These are phyloP conservation scores for Globisporangium carolinianum DNA, from an alignment of 352 stramenopile species.

Conservation along the genomic window DNA sequence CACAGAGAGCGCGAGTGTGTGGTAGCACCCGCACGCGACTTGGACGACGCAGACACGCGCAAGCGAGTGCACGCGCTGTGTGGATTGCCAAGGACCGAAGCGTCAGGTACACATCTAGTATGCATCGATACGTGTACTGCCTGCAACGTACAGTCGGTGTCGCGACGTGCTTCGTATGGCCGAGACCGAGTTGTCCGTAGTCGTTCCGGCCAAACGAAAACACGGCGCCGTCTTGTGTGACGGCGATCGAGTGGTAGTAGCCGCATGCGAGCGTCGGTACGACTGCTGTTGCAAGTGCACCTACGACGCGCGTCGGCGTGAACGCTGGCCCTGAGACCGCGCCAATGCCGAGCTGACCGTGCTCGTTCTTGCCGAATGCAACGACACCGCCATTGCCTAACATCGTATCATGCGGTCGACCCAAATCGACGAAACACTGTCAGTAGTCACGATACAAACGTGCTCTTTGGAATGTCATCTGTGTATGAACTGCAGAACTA, in stretches of 20 bases:
- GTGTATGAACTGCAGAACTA: too few species aligned
- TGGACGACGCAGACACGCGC: conserved; percentile 51
- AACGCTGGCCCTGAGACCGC: conserved; percentile 34
- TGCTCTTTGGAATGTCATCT: too few species aligned
- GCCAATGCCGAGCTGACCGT: conserved; percentile 85
- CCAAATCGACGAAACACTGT: neutral
- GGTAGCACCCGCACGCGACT: conserved; percentile 80
- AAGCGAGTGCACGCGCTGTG: conserved; percentile 47
- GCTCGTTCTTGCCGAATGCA: conserved; percentile 90
- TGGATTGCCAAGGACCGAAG: neutral
- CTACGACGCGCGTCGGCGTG: conserved; percentile 35
- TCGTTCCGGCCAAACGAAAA: conserved; percentile 91
- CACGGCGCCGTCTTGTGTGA: conserved; percentile 60
- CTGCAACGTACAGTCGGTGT: conserved; percentile 37
- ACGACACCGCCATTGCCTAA: conserved; percentile 55
- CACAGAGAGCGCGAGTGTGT: conserved; percentile 78
- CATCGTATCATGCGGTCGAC: too few species aligned
- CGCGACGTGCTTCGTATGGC: conserved; percentile 66
- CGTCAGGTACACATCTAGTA: neutral
- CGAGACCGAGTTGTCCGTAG: conserved; percentile 90
- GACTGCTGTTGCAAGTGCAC: conserved; percentile 51
- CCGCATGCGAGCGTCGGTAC: conserved; percentile 81
- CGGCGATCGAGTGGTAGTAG: conserved; percentile 88
- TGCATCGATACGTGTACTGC: too few species aligned
- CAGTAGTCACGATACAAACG: neutral